Evolutionary conservation across 2,329 filamentous ascomycete genomes (phyloP).

Genomic region (Talaromyces marneffei): DNA sequence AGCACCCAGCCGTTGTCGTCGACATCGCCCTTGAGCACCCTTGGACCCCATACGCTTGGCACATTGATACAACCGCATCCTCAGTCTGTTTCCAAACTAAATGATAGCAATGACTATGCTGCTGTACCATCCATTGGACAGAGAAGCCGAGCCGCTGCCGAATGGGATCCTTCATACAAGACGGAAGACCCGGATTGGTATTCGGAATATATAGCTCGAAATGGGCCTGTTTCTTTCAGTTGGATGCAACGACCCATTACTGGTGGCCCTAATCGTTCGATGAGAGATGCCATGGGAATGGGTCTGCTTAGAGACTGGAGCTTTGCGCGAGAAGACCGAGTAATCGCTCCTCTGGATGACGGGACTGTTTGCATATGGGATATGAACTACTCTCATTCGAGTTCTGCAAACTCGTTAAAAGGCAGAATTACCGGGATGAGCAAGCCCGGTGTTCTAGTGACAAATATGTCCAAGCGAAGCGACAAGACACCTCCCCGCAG

Average conservation of each 20-base stretch:
- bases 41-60: slow-evolving; percentile 30
- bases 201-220: slow-evolving; percentile 77
- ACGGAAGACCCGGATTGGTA: slow-evolving; percentile 75
- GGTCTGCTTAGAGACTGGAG: slow-evolving; percentile 57
- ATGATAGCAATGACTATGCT: background rate
- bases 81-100: background rate
- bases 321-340: slow-evolving; percentile 51
- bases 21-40: slow-evolving; percentile 27
- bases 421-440: slow-evolving; percentile 60
- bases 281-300: slow-evolving; percentile 63
- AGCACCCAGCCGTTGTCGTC: slow-evolving; percentile 47
- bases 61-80: slow-evolving; percentile 29
- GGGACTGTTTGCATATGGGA: slow-evolving; percentile 88
- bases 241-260: slow-evolving; percentile 64
- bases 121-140: slow-evolving; percentile 22
- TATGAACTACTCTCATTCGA: slow-evolving; percentile 43
- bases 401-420: slow-evolving; percentile 37
- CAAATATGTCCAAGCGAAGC: slow-evolving; percentile 61
- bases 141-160: slow-evolving; percentile 44
- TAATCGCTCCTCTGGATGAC: slow-evolving; percentile 75
- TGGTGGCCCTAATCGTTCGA: slow-evolving; percentile 26
- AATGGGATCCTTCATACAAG: slow-evolving; percentile 76
- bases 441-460: slow-evolving; percentile 59
- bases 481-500: slow-evolving; percentile 24
- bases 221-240: slow-evolving; percentile 65